phyloP scores from a whole-genome alignment of 345 rosid species.

The Heritiera fomes region DNA sequence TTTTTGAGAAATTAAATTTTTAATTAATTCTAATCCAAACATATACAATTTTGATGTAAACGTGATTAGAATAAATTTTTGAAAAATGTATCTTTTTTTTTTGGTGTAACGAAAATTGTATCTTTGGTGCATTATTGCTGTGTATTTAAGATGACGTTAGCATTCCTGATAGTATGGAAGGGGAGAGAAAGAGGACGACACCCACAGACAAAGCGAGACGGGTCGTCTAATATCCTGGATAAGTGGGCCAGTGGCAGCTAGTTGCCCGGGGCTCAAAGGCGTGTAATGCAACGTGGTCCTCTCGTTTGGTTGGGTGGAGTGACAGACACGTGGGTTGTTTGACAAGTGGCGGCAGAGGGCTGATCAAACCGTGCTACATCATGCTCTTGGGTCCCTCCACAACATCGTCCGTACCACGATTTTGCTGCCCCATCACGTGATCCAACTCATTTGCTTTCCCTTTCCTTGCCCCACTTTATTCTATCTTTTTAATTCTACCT shows the following conservation, averaged over 20 bases:
- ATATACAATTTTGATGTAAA: no score
- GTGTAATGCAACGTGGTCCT: neutral
- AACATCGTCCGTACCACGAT: constrained; percentile 13
- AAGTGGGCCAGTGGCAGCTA: neutral
- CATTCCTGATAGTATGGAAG: neutral
- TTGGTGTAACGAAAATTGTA: no score
- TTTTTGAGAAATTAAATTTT: no score
- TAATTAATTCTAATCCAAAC: no score
- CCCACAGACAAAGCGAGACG: neutral
- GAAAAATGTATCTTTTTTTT: no score
- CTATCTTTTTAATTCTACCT: neutral
- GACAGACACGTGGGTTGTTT: constrained; percentile 17
- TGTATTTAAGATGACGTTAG: no score
- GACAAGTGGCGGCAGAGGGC: constrained; percentile 17
- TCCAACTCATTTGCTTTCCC: neutral
- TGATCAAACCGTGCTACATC: neutral
- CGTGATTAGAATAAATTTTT: no score
- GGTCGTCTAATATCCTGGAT: neutral
- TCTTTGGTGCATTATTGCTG: no score
- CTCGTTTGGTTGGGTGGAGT: neutral
- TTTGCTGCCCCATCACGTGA: constrained; percentile 19
- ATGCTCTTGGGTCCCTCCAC: neutral
- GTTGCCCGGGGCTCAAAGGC: neutral
- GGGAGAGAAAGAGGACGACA: no score
- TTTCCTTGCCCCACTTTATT: neutral